Base-by-base conservation (phyloP, 192 early-diverging fungal species). In the Rhizophagus clarus region DNA sequence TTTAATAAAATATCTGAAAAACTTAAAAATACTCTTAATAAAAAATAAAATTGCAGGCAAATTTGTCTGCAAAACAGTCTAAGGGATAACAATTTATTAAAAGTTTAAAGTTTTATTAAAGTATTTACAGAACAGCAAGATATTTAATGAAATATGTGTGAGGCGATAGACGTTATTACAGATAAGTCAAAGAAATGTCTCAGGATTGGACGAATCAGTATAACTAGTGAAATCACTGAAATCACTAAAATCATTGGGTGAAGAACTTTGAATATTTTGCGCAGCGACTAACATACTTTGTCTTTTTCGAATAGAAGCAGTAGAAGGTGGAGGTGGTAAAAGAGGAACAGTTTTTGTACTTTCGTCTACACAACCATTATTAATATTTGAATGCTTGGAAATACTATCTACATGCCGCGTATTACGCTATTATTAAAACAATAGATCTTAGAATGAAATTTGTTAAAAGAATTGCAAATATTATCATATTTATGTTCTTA, bases 281-380 rank as follows among this genome's bases (percentile, higher is more conserved):
- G 74, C n/a, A 75, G 74, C 11, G 12, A 15, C 12, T 14, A 31
- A 67, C 14, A 2, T 29, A 29, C 10, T 67, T 22, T 49, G 76
- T 67, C 20, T 64, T 32, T 78, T 34, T 47, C 47, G 49, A 40
- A 67, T 69, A 20, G 42, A 78, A n/a, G 76, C 31, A 11, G 64
- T 28, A 24, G 76, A 78, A 26, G 76, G 76, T 8, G 76, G 76
- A 15, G 76, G 76, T 22, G 76, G 76, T 49, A 78, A 51, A 67
- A 78, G 47, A 26, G 76, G 76, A 28, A 78, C 24, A 22, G 28
- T 60, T 75, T 20, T 29, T n/a, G 24, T 29, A 45, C 40, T 56
- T 56, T 20, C 51, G 20, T 56, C 49, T 17, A 51, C 49, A 17
- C 3, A 4, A 3, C 17, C 20, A 56, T 17, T 20, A 56, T 45